phyloP scores from a whole-genome alignment of 2,329 filamentous ascomycete genomes.

The Alternaria sp. region DNA sequence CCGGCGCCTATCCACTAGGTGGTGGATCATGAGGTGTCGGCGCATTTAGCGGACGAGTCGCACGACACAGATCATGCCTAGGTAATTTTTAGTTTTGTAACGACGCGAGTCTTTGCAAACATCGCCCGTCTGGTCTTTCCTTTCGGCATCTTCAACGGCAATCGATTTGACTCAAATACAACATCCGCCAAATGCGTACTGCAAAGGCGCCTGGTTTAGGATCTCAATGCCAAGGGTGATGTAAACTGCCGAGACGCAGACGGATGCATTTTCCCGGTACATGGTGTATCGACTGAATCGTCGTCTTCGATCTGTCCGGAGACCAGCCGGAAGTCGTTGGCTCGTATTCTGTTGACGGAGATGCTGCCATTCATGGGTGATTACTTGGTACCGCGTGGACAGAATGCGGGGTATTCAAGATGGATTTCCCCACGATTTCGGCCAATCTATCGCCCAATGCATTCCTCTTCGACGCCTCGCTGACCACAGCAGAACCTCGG shows the following conservation, averaged over 20 bases:
- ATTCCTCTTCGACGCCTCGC: not conserved
- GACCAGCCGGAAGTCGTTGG: conserved; percentile 19
- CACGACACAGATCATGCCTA: not conserved
- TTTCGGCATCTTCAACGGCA: not conserved
- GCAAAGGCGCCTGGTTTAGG: not conserved
- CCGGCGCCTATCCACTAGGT: conserved; percentile 12
- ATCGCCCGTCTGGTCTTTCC: not conserved
- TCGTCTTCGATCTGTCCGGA: conserved; percentile 5
- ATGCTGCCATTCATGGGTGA: conserved; percentile 19
- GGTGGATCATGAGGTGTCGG: conserved; percentile 17
- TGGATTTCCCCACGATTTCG: conserved; percentile 8
- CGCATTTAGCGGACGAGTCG: conserved; percentile 14
- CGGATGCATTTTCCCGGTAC: not conserved
- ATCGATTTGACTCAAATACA: not conserved
- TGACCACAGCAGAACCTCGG: conserved; percentile 2
- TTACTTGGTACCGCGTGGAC: conserved; percentile 9
- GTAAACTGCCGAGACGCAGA: not conserved
- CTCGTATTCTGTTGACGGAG: conserved; percentile 12
- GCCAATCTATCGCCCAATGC: not conserved
- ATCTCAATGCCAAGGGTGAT: not conserved
- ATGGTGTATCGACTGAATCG: conserved; percentile 6
- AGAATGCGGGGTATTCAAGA: conserved; percentile 25
- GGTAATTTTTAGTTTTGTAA: not conserved
- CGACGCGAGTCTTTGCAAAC: not conserved
- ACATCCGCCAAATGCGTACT: not conserved